Evolutionary conservation across 768 basidiomycete genomes (phyloP).

Genomic region (Termitomyces sp.): DNA sequence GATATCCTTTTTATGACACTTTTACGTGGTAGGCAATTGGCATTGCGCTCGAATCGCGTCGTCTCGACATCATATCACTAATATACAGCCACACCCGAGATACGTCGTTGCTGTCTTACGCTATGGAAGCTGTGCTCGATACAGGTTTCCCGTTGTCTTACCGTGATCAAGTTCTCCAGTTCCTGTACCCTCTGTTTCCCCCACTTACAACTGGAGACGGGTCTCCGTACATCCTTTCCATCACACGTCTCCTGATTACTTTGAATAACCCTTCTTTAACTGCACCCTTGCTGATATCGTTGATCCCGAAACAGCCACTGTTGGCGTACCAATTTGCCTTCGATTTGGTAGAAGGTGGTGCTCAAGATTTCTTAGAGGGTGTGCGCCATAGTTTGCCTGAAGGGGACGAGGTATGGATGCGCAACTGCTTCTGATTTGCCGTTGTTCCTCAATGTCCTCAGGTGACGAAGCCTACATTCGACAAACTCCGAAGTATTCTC

Average conservation of each 20-base stretch:
- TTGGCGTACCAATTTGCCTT: conserved; percentile 95
- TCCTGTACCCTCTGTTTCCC: conserved; percentile 84
- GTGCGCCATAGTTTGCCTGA: conserved; percentile 65
- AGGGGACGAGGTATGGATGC: conserved; percentile 48
- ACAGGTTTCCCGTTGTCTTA: conserved; percentile 84
- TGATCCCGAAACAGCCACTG: conserved; percentile 65
- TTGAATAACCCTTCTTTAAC: conserved; percentile 79
- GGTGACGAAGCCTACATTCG: conserved; percentile 58
- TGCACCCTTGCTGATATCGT: conserved; percentile 62
- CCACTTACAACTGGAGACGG: conserved; percentile 62
- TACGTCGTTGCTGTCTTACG: conserved; percentile 76
- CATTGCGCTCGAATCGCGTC: conserved; percentile 87
- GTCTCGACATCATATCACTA: conserved; percentile 78
- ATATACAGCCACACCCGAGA: conserved; percentile 75
- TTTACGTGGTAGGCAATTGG: conserved; percentile 68
- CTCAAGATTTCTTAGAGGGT: conserved; percentile 85
- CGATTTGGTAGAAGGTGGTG: conserved; percentile 90
- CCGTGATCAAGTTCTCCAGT: conserved; percentile 74
- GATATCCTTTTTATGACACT: conserved; percentile 6
- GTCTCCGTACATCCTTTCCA: conserved; percentile 69
- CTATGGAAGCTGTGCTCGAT: conserved; percentile 88
- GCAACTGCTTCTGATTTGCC: not conserved
- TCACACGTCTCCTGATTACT: conserved; percentile 88
- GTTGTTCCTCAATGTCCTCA: conserved; percentile 19
- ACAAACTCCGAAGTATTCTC: conserved; percentile 76